Conservation (phyloP, 352 stramenopile species). For the Paralagenidium karlingii region DNA sequence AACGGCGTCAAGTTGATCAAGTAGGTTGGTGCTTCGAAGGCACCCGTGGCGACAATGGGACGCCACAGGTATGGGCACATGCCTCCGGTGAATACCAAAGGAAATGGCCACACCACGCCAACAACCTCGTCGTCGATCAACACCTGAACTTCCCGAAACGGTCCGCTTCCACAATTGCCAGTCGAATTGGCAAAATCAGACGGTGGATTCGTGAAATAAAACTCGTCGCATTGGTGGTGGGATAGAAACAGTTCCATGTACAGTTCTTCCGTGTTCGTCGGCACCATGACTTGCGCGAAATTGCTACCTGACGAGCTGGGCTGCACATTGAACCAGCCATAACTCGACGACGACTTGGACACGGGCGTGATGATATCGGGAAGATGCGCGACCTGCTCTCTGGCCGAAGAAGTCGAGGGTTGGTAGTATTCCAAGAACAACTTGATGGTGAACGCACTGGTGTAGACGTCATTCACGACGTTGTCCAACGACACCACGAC, state of each 20-base stretch:
- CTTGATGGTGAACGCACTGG: slow-evolving; percentile 6
- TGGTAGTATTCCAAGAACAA: slow-evolving; percentile 9
- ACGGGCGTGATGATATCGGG: slow-evolving; percentile 4
- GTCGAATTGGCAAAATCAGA: slow-evolving; percentile 4
- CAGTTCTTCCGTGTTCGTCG: slow-evolving; percentile 3
- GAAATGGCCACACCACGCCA: slow-evolving; percentile 11
- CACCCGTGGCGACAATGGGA: slow-evolving; percentile 11
- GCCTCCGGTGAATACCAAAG: slow-evolving; percentile 14
- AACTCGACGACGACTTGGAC: slow-evolving; percentile 2
- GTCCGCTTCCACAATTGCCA: slow-evolving; percentile 6
- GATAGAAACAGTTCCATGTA: slow-evolving; percentile 4
- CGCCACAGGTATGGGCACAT: slow-evolving; percentile 17
- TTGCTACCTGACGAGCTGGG: slow-evolving; percentile 1
- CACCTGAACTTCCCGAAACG: slow-evolving; percentile 13
- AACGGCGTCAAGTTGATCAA: slow-evolving; percentile 14
- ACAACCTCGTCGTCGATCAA: slow-evolving; percentile 9
- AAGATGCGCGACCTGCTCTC: not conserved
- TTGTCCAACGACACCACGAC: slow-evolving; percentile 8
- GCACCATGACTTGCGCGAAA: slow-evolving; percentile 2
- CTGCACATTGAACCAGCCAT: slow-evolving; percentile 8
- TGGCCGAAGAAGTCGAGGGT: too few relatives aligned
- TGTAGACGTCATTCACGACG: slow-evolving; percentile 6
- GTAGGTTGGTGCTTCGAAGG: slow-evolving; percentile 17
- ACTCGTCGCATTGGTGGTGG: slow-evolving; percentile 9
- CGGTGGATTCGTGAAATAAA: slow-evolving; percentile 12